Evolutionary conservation across 1,284 basidiomycete genomes (phyloP).

Genomic region (Mycosarcoma maydis): DNA sequence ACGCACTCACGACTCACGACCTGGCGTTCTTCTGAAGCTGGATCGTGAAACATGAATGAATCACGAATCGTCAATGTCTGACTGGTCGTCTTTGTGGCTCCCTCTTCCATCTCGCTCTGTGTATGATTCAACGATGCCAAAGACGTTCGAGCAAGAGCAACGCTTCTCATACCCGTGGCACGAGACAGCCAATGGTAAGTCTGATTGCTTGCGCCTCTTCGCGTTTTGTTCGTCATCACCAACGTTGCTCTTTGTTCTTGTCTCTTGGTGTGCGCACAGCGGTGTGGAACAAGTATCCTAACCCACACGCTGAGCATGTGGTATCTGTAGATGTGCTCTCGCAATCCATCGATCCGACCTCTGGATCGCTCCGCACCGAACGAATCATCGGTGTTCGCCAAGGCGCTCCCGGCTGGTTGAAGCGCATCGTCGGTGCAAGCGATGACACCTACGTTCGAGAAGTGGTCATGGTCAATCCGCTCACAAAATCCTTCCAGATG

Average conservation of each 20-base stretch:
- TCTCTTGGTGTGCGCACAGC: too few species aligned
- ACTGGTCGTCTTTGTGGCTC: too few species aligned
- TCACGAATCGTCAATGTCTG: too few species aligned
- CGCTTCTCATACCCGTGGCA: slow-evolving; percentile 40
- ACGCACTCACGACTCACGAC: too few species aligned
- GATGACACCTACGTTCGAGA: slow-evolving; percentile 94
- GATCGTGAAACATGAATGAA: too few species aligned
- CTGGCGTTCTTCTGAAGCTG: too few species aligned
- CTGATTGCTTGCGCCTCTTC: not conserved
- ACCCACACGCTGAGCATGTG: slow-evolving; percentile 90
- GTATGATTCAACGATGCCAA: slow-evolving; percentile 36
- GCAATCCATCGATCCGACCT: slow-evolving; percentile 80
- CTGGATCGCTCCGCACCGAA: slow-evolving; percentile 87
- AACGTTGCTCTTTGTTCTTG: not conserved
- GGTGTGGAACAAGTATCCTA: slow-evolving; percentile 93
- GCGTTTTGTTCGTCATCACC: not conserved
- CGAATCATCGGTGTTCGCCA: slow-evolving; percentile 85
- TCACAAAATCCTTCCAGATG: slow-evolving; percentile 42
- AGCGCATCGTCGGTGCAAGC: slow-evolving; percentile 86
- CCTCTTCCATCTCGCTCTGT: not conserved
- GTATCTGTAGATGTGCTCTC: slow-evolving; percentile 88
- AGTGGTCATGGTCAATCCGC: slow-evolving; percentile 75
- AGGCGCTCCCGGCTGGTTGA: slow-evolving; percentile 82
- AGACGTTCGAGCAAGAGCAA: slow-evolving; percentile 30
- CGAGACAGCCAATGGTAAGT: slow-evolving; percentile 35